Evolutionary conservation across 2,329 filamentous ascomycete species (phyloP).

Genomic region (Chaetomiaceae sp.): DNA sequence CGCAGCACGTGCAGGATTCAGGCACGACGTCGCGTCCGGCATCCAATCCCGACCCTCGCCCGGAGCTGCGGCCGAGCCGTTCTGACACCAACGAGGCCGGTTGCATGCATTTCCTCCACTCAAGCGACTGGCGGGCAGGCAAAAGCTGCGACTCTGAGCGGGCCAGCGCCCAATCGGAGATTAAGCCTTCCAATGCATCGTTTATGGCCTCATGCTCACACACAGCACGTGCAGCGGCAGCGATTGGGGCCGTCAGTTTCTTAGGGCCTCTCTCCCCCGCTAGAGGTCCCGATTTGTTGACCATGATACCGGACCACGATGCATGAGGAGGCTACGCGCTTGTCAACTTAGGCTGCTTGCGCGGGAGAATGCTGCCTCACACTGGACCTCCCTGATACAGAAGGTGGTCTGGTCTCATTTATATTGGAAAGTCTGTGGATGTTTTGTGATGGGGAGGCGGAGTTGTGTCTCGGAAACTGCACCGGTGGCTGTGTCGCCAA

Average conservation of each 20-base stretch:
- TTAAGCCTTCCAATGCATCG: slow-evolving; percentile 20
- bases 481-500: too few relatives aligned
- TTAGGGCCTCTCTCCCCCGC: background rate
- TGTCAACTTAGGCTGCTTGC: slow-evolving; percentile 2
- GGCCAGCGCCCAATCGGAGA: slow-evolving; percentile 23
- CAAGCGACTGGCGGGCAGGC: slow-evolving; percentile 10
- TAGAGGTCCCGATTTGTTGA: background rate
- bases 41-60: background rate
- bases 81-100: background rate
- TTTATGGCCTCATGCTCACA: slow-evolving; percentile 20
- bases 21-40: background rate
- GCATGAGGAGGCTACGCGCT: background rate
- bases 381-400: slow-evolving; percentile 2
- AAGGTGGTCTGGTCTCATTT: slow-evolving; percentile 2
- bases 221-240: background rate
- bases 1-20: background rate
- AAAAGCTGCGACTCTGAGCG: slow-evolving; percentile 15
- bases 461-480: too few relatives aligned
- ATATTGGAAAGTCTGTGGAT: background rate
- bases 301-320: background rate
- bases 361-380: slow-evolving; percentile 1
- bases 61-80: background rate
- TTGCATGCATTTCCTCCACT: background rate
- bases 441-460: background rate
- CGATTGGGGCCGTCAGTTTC: background rate